Evolutionary conservation across 768 basidiomycete genomes (phyloP), one percentile per base, ranked within the genome.

Genomic region (Krasilnikovozyma curviuscula): DNA sequence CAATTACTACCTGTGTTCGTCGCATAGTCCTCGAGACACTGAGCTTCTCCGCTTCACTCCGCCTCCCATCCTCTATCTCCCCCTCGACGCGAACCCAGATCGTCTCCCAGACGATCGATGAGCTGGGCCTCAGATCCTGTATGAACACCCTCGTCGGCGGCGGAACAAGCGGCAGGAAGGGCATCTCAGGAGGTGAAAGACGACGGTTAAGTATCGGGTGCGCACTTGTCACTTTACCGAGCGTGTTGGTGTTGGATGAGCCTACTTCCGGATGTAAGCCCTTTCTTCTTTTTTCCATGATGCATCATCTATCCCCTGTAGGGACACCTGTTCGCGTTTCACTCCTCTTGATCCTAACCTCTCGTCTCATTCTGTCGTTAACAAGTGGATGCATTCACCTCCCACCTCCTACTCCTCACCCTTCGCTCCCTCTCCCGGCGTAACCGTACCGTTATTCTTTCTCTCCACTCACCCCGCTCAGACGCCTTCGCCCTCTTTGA

Each of bases 181-280:
- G 77, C 1, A 73, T 79, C 31, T 74, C 73, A 19, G 76, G 76
- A 7, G 76, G 79, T 3, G 77, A 81, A 59, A 76, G 75, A 55
- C 69, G 78, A 41, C 59, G 62, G 37, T 48, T 63, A 31, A 57
- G 73, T 10, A 72, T 76, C 35, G 78, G 74, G 9, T 73, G 72
- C 54, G 69, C 73, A 2, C 68, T 78, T 59, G 75, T 79, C 31
- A 71, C 74, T 16, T 67, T 68, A 33, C 77, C 77, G 49, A 69
- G 71, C 4, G 69, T 81, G 8, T 62, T 79, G 23, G 67, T 78
- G 40, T 67, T 79, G 2, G 78, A 81, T 57, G 50, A 59, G 57
- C 52, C 24, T 12, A 33, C 30, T 30, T n/a, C 42, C 2, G 28
- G 9, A 18, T 19, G 40, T 25, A 14, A 23, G 14, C 10, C 12